Percentiles rank a stretch among this genome's conserved stretches.
Conservation (phyloP, 148 eudicot genomes). For the Tetragonia tetragonoides region DNA sequence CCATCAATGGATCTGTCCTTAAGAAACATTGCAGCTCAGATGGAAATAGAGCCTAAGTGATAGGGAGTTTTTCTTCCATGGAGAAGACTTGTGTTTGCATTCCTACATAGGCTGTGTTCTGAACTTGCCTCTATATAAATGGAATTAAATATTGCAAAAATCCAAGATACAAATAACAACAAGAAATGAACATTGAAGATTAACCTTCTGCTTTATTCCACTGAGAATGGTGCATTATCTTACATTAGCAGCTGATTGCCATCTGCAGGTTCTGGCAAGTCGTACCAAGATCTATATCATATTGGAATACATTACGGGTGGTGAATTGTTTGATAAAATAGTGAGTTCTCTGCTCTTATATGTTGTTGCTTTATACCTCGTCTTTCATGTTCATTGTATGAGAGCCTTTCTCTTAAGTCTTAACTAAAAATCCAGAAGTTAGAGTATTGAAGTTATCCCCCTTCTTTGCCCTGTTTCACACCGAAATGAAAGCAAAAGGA, state of each 20-base stretch:
- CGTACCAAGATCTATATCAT: constrained; percentile 96
- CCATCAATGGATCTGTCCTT: neutral
- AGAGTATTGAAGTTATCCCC: neutral
- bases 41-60: neutral
- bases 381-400: neutral
- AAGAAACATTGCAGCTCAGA: neutral
- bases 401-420: neutral
- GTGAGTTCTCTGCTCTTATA: constrained; percentile 43
- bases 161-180: too few relatives aligned
- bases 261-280: constrained; percentile 78
- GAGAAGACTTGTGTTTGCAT: neutral
- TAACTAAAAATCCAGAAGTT: neutral
- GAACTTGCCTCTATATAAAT: neutral
- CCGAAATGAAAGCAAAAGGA: neutral
- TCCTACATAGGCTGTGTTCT: neutral
- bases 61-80: constrained; percentile 2
- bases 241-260: constrained; percentile 7
- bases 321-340: constrained; percentile 97
- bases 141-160: neutral
- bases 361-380: neutral
- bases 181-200: neutral
- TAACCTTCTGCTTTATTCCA: constrained; percentile 2
- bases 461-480: neutral
- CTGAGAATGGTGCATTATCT: neutral
- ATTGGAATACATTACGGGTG: constrained; percentile 94